Base-by-base conservation (phyloP, 345 rosid species). In the Ricinus communis region DNA sequence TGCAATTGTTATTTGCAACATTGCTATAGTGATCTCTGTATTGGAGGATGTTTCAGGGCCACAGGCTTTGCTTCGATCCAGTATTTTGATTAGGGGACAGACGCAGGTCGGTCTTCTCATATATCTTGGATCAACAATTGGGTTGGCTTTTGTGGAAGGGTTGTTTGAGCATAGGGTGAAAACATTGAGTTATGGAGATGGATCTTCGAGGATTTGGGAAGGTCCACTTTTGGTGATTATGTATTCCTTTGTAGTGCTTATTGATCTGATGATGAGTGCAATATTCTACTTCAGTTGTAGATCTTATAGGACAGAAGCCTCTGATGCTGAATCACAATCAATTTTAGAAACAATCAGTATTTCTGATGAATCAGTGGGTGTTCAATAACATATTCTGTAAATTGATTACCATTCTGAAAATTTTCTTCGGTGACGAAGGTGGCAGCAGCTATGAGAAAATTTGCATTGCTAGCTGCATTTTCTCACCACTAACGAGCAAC, bases 81-180 rank as follows among this genome's bases (percentile, higher is more conserved):
- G 87, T 68, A 56, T 80, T 78, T 58, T 91, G 72, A 91, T 91
- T 27, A 88, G 83, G 83, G 96, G 95, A 33, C 96, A 91, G 85
- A 90, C 92, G 61, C 97, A 91, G 72, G 95, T 94, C 28, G 98
- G 95, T 69, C 87, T 94, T 68, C 46, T 94, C 77, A 86, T 91
- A 80, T 90, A 79, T 75, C 84, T 94, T 21, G 95, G 96, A 28
- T 86, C 98, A 2, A 90, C 98, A 13, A 87, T 91, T 28, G 95
- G 92, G 43, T 72, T 87, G 79, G 87, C 88, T 5, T 85, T 91
- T 74, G 86, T 88, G 61, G 95, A 86, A 75, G 96, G 98, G 19
- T 82, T 94, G 86, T 91, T 91, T 81, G 93, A 94, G 81, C 97
- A 94, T 71, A 85, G 96, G 69, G 95, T 94, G 61, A 94, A 84